phyloP scores from a whole-genome alignment of 2,329 filamentous ascomycete genomes.

The Aspergillus melleus region DNA sequence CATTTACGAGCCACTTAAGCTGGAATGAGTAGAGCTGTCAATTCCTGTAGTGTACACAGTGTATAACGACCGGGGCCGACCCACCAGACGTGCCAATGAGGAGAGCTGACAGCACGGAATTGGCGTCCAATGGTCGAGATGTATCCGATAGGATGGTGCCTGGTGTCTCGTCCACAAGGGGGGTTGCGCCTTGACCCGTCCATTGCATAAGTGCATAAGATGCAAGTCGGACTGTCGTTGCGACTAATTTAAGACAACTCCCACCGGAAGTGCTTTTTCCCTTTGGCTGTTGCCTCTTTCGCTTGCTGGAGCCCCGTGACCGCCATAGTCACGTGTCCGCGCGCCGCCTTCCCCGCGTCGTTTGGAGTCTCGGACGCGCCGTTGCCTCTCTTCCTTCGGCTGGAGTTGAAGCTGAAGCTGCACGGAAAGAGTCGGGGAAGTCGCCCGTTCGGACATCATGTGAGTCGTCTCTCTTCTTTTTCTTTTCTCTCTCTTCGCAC shows the following conservation, averaged over 20 bases:
- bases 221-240: not conserved
- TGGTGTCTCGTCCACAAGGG: not conserved
- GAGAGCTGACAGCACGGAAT: not conserved
- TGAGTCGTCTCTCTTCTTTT: constrained; percentile 2
- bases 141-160: not conserved
- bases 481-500: not conserved
- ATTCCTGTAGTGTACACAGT: constrained; percentile 9
- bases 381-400: not conserved
- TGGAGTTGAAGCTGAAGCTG: not conserved
- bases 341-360: constrained; percentile 20
- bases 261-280: not conserved
- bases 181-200: not conserved
- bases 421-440: too few species aligned
- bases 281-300: not conserved
- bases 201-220: not conserved
- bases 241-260: too few species aligned
- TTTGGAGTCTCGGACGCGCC: constrained; percentile 11
- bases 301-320: not conserved
- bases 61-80: constrained; percentile 4
- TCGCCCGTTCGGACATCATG: constrained; percentile 2
- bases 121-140: constrained; percentile 1
- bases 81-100: constrained; percentile 10
- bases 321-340: constrained; percentile 13
- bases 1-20: constrained; percentile 9
- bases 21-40: constrained; percentile 18